Base-by-base conservation (phyloP, 2,329 filamentous ascomycete species). In the Madurella fahalii region DNA sequence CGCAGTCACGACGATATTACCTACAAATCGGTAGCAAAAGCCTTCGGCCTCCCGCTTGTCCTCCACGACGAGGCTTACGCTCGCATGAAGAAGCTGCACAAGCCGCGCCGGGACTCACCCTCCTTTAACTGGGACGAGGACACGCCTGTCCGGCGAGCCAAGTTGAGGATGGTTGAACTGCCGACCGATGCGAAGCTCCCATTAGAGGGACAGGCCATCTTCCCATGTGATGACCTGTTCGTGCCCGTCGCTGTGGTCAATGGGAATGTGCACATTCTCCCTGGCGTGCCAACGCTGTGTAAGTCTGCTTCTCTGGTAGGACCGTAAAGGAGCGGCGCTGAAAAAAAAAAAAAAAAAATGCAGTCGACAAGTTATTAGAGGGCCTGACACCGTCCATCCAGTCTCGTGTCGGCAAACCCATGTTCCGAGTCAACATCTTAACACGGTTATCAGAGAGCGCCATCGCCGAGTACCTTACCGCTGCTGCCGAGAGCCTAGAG, bases 1-100 rank as follows among this genome's bases (percentile, higher is more conserved):
- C 40, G 52, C 56, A 95, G 90, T 53, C 93, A 97, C 76, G 94
- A 99, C 71, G 94, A 99, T 69, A 97, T 97, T 63, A 97, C 94
- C 25, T 99, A 99, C 74, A 80, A 89, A 67, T 93, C 90, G 40
- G 95, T 99, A 69, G 92, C 90, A 60, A 91, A 90, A 69, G 94
- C 92, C 8, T 97, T 96, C 69, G 74, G 77, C 42, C 77, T 96
- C 8, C 82, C 85, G 13, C 76, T 97, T 16, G 81, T 85, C 62
- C 79, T 95, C 30, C 90, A 97, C 75, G 74, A 89, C 42, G 82
- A 83, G 54, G 86, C 92, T 0, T 88, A 87, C 63, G 80, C 83
- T 60, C 85, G 86, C 67, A 97, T 97, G 94, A 92, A 89, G 73
- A 78, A 74, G 58, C 78, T 96, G 9, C 90, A 87, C 31, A 87